These are phyloP conservation scores for Vigna nakashimae DNA, from an alignment of 306 rosid species.

Conservation along the genomic window DNA sequence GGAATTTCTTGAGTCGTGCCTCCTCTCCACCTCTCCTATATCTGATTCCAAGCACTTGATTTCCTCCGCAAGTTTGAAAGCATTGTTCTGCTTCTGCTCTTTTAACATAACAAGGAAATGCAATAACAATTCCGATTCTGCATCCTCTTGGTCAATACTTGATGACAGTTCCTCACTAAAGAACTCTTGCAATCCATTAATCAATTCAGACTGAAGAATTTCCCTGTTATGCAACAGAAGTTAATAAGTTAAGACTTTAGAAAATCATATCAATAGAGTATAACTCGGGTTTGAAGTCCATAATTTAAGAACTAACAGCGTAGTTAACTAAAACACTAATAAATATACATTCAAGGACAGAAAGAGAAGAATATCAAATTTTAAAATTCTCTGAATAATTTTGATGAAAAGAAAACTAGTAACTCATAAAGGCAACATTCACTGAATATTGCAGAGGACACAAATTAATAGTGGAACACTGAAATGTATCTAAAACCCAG, in stretches of 20 bases:
- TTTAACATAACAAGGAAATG: slow-evolving; percentile 67
- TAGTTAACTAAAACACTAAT: slow-evolving; percentile 14
- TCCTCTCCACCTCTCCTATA: slow-evolving; percentile 74
- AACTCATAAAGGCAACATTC: background rate
- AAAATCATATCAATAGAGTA: slow-evolving; percentile 10
- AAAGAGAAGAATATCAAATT: slow-evolving; percentile 32
- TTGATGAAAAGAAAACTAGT: background rate
- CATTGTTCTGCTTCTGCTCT: slow-evolving; percentile 73
- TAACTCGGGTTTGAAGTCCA: slow-evolving; percentile 36
- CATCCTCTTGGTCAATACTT: slow-evolving; percentile 72
- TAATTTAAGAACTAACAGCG: slow-evolving; percentile 37
- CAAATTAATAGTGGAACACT: background rate
- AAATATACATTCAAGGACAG: slow-evolving; percentile 6
- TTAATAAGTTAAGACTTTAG: slow-evolving; percentile 45
- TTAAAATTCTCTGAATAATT: slow-evolving; percentile 14
- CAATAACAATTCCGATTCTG: slow-evolving; percentile 71
- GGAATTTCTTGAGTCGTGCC: slow-evolving; percentile 58
- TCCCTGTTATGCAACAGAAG: slow-evolving; percentile 70
- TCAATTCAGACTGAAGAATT: slow-evolving; percentile 87
- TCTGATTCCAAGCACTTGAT: slow-evolving; percentile 77
- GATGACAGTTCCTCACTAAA: slow-evolving; percentile 62
- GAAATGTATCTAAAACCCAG: background rate
- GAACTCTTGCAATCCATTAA: slow-evolving; percentile 64
- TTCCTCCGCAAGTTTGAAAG: slow-evolving; percentile 74
- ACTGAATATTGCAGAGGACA: background rate